Evolutionary conservation across 352 stramenopile species (phyloP).

Genomic region (Pythium grandisporangium): DNA sequence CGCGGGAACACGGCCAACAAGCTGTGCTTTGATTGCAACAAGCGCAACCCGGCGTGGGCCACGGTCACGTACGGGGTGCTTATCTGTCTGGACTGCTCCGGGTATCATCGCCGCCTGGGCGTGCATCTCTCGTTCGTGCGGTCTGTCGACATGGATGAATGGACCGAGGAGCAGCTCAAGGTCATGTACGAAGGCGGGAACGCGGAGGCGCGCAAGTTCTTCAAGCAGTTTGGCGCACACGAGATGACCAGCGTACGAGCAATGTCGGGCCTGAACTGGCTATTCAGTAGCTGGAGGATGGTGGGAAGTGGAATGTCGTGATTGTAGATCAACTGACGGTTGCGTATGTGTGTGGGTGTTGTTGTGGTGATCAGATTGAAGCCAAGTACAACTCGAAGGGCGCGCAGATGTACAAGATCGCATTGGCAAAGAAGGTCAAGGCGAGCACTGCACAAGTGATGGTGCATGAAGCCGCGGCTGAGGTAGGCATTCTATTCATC

Average conservation of each 20-base stretch:
- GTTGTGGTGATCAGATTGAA: constrained; percentile 52
- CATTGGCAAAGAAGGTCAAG: constrained; percentile 80
- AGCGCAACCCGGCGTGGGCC: constrained; percentile 93
- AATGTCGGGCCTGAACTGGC: too few species aligned
- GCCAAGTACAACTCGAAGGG: constrained; percentile 90
- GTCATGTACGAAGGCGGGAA: constrained; percentile 93
- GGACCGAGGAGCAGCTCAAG: constrained; percentile 91
- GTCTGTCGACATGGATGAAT: constrained; percentile 95
- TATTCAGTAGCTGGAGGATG: too few species aligned
- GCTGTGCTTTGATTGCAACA: constrained; percentile 95
- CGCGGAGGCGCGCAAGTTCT: constrained; percentile 88
- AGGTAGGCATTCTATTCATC: constrained; percentile 14
- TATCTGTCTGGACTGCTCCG: constrained; percentile 94
- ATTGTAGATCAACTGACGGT: not conserved
- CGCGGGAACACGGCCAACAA: constrained; percentile 75
- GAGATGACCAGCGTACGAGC: constrained; percentile 84
- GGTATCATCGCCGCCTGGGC: constrained; percentile 89
- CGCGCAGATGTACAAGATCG: constrained; percentile 82
- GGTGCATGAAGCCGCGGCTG: constrained; percentile 12
- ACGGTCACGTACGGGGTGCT: constrained; percentile 95
- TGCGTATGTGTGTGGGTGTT: too few species aligned
- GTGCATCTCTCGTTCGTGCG: constrained; percentile 93
- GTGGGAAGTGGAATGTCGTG: too few species aligned
- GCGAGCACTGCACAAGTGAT: constrained; percentile 51
- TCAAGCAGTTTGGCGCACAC: constrained; percentile 86